phyloP scores from a whole-genome alignment of 768 basidiomycete genomes.

The Hortiboletus campestris region DNA sequence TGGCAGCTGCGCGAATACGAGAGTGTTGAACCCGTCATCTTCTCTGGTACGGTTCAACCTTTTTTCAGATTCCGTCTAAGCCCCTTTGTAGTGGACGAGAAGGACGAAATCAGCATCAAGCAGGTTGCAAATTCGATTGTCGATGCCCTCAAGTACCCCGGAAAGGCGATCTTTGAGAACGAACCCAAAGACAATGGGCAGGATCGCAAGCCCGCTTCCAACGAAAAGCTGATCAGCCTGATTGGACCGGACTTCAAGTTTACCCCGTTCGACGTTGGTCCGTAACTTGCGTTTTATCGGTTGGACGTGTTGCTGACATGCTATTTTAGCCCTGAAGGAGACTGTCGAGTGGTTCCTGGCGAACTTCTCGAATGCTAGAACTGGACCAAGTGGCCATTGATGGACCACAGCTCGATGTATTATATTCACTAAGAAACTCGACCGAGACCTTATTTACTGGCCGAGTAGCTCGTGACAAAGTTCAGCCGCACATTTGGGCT shows the following conservation, averaged over 20 bases:
- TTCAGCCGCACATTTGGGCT: background rate
- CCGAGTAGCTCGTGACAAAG: background rate
- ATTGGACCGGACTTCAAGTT: conserved; percentile 78
- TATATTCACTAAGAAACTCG: background rate
- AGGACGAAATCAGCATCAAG: conserved; percentile 93
- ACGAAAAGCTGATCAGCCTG: conserved; percentile 76
- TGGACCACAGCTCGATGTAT: conserved; percentile 3
- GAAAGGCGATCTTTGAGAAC: conserved; percentile 76
- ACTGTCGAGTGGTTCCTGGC: conserved; percentile 86
- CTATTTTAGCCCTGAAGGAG: conserved; percentile 61
- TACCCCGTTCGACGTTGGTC: conserved; percentile 86
- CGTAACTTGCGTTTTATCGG: conserved; percentile 15
- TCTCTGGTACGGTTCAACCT: conserved; percentile 58
- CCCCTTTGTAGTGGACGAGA: conserved; percentile 68
- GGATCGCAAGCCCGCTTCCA: conserved; percentile 94
- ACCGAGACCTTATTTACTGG: background rate
- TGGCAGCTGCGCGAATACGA: conserved; percentile 91
- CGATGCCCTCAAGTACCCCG: conserved; percentile 73
- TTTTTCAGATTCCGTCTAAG: background rate
- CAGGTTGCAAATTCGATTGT: conserved; percentile 90
- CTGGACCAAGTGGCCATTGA: conserved; percentile 35
- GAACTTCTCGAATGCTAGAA: conserved; percentile 75
- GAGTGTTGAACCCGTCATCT: conserved; percentile 88
- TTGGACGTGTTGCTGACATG: background rate
- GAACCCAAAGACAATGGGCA: conserved; percentile 76